Evolutionary conservation across 1,139 yeast genomes (phyloP), one percentile per base, ranked within the genome.

Genomic region (Pichia sp.): DNA sequence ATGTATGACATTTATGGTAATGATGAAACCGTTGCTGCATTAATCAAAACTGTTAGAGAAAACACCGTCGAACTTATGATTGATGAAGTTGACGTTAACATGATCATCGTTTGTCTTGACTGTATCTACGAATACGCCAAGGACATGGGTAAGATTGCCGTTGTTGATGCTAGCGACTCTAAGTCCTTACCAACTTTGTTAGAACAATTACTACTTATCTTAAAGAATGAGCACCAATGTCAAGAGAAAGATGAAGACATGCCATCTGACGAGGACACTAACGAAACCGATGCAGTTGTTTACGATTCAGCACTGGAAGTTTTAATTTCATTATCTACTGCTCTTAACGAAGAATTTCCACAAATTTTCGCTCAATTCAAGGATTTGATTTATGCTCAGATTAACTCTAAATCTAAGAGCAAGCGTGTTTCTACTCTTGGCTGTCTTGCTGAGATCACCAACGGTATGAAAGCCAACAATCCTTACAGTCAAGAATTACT

Each of bases 381-480:
- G 70, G 85, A 83, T 56, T 72, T 82, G 50, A 76, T 93, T 57
- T 72, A 81, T 60, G 70, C 80, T 54, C 82, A 85, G 69, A 80
- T 84, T 59, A 75, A 78, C 55, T 80, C 87, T 58, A 82, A 84
- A 69, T 82, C 86, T 54, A 85, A 83, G 72, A 72, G 75, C 59
- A 93, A 88, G 77, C 83, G 97, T 70, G 87, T 89, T 47, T 80
- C 89, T 53, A 85, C 95, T 49, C 82, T 90, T 62, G 98, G 98
- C 61, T 88, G 95, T 47, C 76, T 90, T 61, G 97, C 98, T 46
- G 99, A 92, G 72, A 84, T 93, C 61, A 81, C 89, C 53, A 80
- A 81, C 56, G 93, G 95, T 56, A 76, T 93, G 77, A 84, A 86
- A 68, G 70, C 77, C 43, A 71, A 81, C 60, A 84, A 89, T 65